Conservation (phyloP, 352 stramenopile genomes). For the Pythium utonaiense region DNA sequence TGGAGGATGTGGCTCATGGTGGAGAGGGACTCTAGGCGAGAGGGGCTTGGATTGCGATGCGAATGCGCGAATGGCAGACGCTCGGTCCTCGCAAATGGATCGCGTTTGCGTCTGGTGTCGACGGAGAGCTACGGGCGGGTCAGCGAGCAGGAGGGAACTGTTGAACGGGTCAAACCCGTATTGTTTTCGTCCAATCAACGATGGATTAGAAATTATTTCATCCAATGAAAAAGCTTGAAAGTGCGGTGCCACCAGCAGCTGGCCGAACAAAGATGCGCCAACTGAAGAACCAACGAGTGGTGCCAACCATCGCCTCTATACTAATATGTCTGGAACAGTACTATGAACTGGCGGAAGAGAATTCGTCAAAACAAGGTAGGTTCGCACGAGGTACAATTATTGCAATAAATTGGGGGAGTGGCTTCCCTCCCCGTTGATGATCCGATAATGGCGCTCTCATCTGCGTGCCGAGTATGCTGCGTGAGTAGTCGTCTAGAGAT, state of each 20-base stretch:
- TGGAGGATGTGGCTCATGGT: constrained; percentile 82
- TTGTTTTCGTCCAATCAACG: constrained; percentile 5
- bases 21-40: not conserved
- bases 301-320: not conserved
- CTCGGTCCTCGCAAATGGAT: too few relatives aligned
- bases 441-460: too few relatives aligned
- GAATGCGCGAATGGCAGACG: constrained; percentile 10
- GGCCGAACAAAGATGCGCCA: not conserved
- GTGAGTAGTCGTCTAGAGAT: not conserved
- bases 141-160: not conserved
- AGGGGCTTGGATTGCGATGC: constrained; percentile 6
- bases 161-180: constrained; percentile 7
- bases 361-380: not conserved
- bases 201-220: not conserved
- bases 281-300: constrained; percentile 10
- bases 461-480: too few relatives aligned
- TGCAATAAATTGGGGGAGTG: too few relatives aligned
- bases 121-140: constrained; percentile 1
- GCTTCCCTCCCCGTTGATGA: too few relatives aligned
- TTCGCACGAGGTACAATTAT: too few relatives aligned
- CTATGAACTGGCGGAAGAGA: not conserved
- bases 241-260: constrained; percentile 15
- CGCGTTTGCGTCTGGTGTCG: not conserved
- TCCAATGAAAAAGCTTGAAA: constrained; percentile 1
- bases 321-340: constrained; percentile 6